Evolutionary conservation across 345 rosid genomes (phyloP).

Genomic region (Carallia pectinifolia): DNA sequence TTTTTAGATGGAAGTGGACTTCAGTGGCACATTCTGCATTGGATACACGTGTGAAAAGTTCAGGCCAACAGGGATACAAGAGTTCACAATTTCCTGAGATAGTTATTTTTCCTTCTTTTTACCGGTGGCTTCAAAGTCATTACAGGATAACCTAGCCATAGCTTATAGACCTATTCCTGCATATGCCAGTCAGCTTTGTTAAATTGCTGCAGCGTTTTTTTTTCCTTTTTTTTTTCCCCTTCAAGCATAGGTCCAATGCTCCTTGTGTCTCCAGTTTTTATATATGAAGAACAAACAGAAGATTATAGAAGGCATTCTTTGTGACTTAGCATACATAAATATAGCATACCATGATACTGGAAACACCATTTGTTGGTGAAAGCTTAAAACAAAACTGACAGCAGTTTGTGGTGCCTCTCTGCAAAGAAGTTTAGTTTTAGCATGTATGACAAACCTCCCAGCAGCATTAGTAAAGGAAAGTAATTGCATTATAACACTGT

Average conservation of each 20-base stretch:
- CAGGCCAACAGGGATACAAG: too few relatives aligned
- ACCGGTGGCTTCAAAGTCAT: too few relatives aligned
- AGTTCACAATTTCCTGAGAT: too few relatives aligned
- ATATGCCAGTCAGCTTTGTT: too few relatives aligned
- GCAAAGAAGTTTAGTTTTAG: slow-evolving; percentile 33
- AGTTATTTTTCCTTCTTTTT: too few relatives aligned
- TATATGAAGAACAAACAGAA: neutral
- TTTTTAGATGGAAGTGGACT: too few relatives aligned
- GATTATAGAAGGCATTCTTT: neutral
- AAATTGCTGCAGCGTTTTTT: neutral
- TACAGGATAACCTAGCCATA: too few relatives aligned
- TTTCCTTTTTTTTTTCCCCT: neutral
- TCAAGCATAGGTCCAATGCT: neutral
- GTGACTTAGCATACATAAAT: neutral
- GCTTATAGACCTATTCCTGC: too few relatives aligned
- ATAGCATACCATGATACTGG: slow-evolving; percentile 67
- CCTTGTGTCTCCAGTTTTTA: neutral
- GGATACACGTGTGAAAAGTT: too few relatives aligned
- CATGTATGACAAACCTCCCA: neutral
- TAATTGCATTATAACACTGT: neutral
- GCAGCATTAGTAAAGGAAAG: neutral
- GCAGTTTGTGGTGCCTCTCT: slow-evolving; percentile 49
- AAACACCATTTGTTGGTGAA: slow-evolving; percentile 55
- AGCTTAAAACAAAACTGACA: slow-evolving; percentile 73
- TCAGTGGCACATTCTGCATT: too few relatives aligned